Conservation (phyloP, 2,329 filamentous ascomycete genomes). For the Ceratocystis alfenasii region DNA sequence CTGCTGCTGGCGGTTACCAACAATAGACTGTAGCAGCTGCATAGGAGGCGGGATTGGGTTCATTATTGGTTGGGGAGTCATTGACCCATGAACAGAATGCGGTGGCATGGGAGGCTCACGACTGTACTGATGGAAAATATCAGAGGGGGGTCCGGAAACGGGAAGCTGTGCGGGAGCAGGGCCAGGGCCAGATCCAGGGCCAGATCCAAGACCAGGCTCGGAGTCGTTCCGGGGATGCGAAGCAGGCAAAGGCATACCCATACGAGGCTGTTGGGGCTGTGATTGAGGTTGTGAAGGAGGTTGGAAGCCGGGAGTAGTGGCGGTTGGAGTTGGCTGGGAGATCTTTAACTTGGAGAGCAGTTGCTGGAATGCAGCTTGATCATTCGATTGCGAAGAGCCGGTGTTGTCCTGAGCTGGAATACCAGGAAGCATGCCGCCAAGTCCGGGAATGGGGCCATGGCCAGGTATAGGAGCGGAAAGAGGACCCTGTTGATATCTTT, state of each 20-base stretch:
- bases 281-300: constrained; percentile 29
- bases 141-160: constrained; percentile 13
- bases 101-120: constrained; percentile 30
- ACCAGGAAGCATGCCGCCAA: constrained; percentile 16
- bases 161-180: constrained; percentile 3
- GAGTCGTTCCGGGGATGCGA: constrained; percentile 15
- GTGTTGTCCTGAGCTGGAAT: constrained; percentile 35
- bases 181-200: constrained; percentile 4
- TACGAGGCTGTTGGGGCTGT: constrained; percentile 30
- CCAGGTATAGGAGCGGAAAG: constrained; percentile 19
- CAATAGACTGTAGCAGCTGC: constrained; percentile 49
- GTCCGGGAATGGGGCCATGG: constrained; percentile 14
- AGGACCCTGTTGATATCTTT: constrained; percentile 14
- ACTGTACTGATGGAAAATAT: constrained; percentile 21
- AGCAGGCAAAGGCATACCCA: constrained; percentile 23
- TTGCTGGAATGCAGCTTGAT: constrained; percentile 76
- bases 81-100: constrained; percentile 38
- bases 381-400: constrained; percentile 33
- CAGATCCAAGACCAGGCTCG: not conserved
- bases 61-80: constrained; percentile 37
- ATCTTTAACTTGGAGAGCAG: constrained; percentile 70
- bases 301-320: constrained; percentile 32
- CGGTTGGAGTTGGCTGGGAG: constrained; percentile 34
- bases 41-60: constrained; percentile 41
- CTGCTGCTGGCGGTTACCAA: constrained; percentile 33